Evolutionary conservation across 2,329 filamentous ascomycete species (phyloP).

Genomic region (Akanthomyces lecanii): DNA sequence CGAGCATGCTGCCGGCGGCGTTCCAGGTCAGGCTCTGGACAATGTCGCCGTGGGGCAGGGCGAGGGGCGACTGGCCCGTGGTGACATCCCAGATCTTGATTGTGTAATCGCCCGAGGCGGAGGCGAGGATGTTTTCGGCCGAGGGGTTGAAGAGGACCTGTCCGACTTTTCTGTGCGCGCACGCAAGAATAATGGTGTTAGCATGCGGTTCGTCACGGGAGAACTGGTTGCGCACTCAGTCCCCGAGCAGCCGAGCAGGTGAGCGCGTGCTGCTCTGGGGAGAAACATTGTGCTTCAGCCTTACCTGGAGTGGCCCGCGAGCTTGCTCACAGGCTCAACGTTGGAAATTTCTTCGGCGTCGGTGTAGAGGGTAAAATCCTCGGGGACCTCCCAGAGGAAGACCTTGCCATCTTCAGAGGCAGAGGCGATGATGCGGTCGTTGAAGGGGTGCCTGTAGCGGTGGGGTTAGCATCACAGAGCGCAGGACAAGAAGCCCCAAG

Average conservation of each 20-base stretch:
- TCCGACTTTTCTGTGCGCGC: constrained; percentile 75
- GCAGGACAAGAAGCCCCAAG: not conserved
- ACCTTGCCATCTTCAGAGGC: constrained; percentile 96
- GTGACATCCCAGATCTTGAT: constrained; percentile 95
- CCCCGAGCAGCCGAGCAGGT: not conserved
- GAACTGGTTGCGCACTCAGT: not conserved
- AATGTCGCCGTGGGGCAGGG: constrained; percentile 83
- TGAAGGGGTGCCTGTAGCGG: constrained; percentile 80
- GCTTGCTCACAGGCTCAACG: constrained; percentile 73
- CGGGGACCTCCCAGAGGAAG: constrained; percentile 91
- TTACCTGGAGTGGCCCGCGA: constrained; percentile 82
- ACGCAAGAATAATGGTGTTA: not conserved
- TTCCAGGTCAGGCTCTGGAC: constrained; percentile 97
- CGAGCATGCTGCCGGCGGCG: constrained; percentile 78
- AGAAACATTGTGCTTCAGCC: not conserved
- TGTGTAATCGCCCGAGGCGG: constrained; percentile 88
- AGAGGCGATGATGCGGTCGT: constrained; percentile 88
- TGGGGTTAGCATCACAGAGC: not conserved
- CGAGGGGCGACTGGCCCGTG: constrained; percentile 68
- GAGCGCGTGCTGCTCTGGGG: too few relatives aligned
- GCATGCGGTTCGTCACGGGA: constrained; percentile 21
- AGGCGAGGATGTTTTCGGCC: constrained; percentile 91
- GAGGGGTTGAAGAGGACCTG: constrained; percentile 97
- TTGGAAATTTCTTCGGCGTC: constrained; percentile 82
- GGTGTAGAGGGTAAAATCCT: constrained; percentile 77